These are phyloP conservation scores for Anethum foeniculum DNA, from an alignment of 140 eudicot species.

Conservation along the genomic window DNA sequence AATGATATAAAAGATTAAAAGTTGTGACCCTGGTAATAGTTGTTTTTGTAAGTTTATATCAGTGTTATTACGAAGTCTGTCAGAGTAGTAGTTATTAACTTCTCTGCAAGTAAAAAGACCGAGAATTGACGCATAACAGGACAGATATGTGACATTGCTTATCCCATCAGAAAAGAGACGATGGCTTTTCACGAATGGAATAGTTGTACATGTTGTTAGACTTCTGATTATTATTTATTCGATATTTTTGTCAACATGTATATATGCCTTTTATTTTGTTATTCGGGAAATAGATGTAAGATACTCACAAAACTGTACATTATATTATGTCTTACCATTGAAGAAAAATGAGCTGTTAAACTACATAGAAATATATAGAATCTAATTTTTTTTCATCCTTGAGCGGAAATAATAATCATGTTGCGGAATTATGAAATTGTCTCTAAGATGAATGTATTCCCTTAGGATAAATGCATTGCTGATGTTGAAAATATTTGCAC, in stretches of 20 bases:
- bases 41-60: background rate
- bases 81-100: background rate
- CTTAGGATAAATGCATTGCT: background rate
- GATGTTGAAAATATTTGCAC: constrained; percentile 6
- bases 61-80: background rate
- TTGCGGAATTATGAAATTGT: background rate
- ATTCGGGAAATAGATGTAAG: background rate
- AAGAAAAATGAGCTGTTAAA: background rate
- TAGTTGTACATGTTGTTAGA: background rate
- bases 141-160: background rate
- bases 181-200: background rate
- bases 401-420: background rate
- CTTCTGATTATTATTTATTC: background rate
- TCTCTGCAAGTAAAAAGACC: background rate
- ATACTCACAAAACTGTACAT: background rate
- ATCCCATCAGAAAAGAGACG: background rate
- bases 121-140: background rate
- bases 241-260: background rate
- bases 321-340: background rate
- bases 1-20: background rate
- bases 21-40: background rate
- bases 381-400: background rate
- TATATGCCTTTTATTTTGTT: background rate
- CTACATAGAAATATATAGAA: background rate
- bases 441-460: background rate